Base-by-base conservation (phyloP, 2,329 filamentous ascomycete genomes). In the Aspergillus floridensis region DNA sequence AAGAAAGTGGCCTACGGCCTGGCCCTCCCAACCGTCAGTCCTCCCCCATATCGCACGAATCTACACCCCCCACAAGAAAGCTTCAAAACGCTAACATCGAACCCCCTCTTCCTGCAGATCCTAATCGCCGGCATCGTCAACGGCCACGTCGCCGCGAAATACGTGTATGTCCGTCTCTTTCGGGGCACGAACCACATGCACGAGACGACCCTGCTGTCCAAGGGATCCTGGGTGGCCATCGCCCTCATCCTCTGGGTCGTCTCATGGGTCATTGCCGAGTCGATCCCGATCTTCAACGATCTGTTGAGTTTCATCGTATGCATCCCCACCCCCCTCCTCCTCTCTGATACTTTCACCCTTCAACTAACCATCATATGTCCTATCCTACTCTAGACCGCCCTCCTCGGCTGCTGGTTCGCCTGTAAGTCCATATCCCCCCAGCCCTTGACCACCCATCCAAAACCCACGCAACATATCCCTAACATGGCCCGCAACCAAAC, bases 71-170 rank as follows among this genome's bases (percentile, higher is more conserved):
- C 7, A 29, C 26, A 8, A 8, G 1, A 29, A 29, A 35, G 11
- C 11, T 12, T 35, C 32, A 5, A 16, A 29, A 0, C 41, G 57
- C 21, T n/a, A 0, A 29, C 12, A 35, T 57, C 3, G 48, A 47
- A 5, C 1, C n/a, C 10, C 10, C 8, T 14, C 41, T 29, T 29
- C 26, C 3, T 29, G 26, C 26, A 75, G 72, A 89, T 90, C 58
- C 78, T 90, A 31, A 83, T 91, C 51, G 86, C 88, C 0, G 88
- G 88, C 49, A 86, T 90, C 12, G 86, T 91, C 58, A 86, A 88
- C 66, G 86, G 83, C 4, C 84, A 87, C 58, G 85, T 90, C 1
- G 86, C 85, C 1, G 81, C 80, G 49, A 88, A 88, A 68, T 87
- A 88, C 63, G 79, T 89, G 54, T 90, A 88, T 68, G 78, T 84